Base-by-base conservation (phyloP, 768 basidiomycete genomes). In the Postia placenta region DNA sequence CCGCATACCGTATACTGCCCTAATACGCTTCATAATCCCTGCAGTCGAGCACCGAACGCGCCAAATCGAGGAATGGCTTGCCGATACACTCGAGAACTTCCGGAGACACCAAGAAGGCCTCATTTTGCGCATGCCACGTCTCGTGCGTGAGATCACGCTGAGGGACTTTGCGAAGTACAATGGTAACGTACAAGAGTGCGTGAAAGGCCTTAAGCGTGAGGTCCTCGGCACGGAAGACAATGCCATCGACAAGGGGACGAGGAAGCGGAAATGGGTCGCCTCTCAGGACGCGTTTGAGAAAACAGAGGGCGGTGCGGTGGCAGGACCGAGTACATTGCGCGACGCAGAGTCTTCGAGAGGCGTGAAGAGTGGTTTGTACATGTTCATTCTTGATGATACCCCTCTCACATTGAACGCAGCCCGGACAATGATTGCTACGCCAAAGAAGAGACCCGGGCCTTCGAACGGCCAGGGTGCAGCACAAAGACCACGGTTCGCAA, bases 161-260 rank as follows among this genome's bases (percentile, higher is more conserved):
- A 78, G 78, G 54, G 87, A 89, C 38, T 88, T 91, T 63, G 83
- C 80, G 15, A 87, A 85, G 60, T 90, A 89, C 66, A 73, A 83
- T 45, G 88, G 85, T 2, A 82, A 88, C 57, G 69, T 87, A 22
- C 85, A 87, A 59, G 78, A 77, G 7, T 85, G 84, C 35, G 65
- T 87, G 51, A 73, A 80, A 50, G 87, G 83, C 1, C 64, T 83
- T 42, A 83, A 85, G 66, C 80, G 74, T 59, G 84, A 85, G 51
- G 72, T 74, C 48, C 67, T 87, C 49, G 70, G 68, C n/a, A 53
- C 60, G 43, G 76, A 72, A 19, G 75, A 73, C 43, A 75, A 72
- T 5, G 71, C 71, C 51, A 80, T 87, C 45, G 83, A 87, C 54
- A 74, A 77, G 55, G 79, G 72, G 47, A 80, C 81, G 48, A 74